Base-by-base conservation (phyloP, 2,329 filamentous ascomycete genomes). In the Onygenales sp. region DNA sequence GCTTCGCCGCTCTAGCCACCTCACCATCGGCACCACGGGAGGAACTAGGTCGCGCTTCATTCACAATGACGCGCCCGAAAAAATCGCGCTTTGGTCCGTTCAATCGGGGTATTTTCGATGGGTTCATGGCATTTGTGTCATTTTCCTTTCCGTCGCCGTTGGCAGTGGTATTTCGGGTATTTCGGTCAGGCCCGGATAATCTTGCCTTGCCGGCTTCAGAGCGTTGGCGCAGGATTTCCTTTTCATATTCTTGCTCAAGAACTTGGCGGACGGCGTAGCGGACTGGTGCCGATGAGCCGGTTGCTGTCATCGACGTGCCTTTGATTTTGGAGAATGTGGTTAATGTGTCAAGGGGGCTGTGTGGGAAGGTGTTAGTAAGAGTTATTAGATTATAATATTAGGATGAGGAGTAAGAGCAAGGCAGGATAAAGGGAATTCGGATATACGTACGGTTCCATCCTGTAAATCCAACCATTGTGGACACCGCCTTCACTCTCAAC, bases 261-360 rank as follows among this genome's bases (percentile, higher is more conserved):
- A 96, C 91, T 67, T 96, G 92, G 21, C 93, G 84, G 5, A 98
- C 86, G 1, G 92, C 92, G 64, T 89, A 98, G n/a, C 93, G 82
- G 0, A 88, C 88, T 0, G 88, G 89, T 0, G 82, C 83, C 8
- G 82, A 80, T 2, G 81, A 79, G 13, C 80, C 72, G 2, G 75
- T 62, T 3, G 77, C 65, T 2, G 65, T 72, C 3, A 81, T 73
- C 2, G 77, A 57, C n/a, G 59, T 63, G 17, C 63, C 62, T 53
- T 64, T 66, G 6, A 57, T 59, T 55, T 71, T 72, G 8, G 68
- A 67, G 61, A 88, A 97, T 0, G 80, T 79, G 1, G 86, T 78
- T 0, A 97, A 77, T 7, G 80, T 76, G 68, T 98, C 93, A n/a
- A 98, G 77, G 0, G 82, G 76, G 52, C 77, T 80, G 56, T 36